These are phyloP conservation scores for Kwoniella bestiolae DNA, from an alignment of 768 basidiomycete species.

Conservation along the genomic window DNA sequence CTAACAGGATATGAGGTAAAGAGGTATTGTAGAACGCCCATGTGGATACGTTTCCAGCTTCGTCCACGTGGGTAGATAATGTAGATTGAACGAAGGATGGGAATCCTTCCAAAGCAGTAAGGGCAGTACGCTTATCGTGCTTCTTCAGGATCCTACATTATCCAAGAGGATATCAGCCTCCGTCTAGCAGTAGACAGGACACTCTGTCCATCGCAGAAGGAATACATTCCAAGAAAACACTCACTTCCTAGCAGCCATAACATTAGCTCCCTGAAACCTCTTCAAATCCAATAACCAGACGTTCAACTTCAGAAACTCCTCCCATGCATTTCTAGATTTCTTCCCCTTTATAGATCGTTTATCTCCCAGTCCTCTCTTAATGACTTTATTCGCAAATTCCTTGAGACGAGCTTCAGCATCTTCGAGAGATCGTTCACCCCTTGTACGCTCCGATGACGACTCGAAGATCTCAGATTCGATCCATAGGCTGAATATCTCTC, in stretches of 20 bases:
- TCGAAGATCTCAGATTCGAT: slow-evolving; percentile 86
- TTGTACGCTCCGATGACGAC: slow-evolving; percentile 65
- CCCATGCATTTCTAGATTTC: slow-evolving; percentile 67
- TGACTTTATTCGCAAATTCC: slow-evolving; percentile 68
- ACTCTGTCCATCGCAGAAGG: no score
- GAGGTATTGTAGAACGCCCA: slow-evolving; percentile 59
- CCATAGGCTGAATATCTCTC: slow-evolving; percentile 86
- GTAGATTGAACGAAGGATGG: slow-evolving; percentile 58
- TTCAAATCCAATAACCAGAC: slow-evolving; percentile 77
- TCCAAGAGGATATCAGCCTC: no score
- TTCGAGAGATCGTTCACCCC: slow-evolving; percentile 71
- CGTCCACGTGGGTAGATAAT: slow-evolving; percentile 41
- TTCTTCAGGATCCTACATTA: slow-evolving; percentile 74
- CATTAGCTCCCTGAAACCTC: slow-evolving; percentile 83
- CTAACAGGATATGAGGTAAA: slow-evolving; percentile 71
- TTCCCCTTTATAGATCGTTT: slow-evolving; percentile 64
- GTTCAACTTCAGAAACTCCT: slow-evolving; percentile 76
- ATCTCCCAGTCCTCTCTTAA: slow-evolving; percentile 65
- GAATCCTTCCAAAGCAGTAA: slow-evolving; percentile 65
- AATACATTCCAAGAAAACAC: slow-evolving; percentile 10
- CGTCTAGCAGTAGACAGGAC: no score
- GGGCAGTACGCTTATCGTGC: slow-evolving; percentile 83
- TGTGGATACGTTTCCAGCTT: slow-evolving; percentile 50
- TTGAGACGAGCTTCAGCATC: slow-evolving; percentile 71
- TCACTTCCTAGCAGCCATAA: slow-evolving; percentile 82